Evolutionary conservation across 1,284 basidiomycete species (phyloP), one percentile per base, ranked within the genome.

Genomic region (Ganoderma meredithae): DNA sequence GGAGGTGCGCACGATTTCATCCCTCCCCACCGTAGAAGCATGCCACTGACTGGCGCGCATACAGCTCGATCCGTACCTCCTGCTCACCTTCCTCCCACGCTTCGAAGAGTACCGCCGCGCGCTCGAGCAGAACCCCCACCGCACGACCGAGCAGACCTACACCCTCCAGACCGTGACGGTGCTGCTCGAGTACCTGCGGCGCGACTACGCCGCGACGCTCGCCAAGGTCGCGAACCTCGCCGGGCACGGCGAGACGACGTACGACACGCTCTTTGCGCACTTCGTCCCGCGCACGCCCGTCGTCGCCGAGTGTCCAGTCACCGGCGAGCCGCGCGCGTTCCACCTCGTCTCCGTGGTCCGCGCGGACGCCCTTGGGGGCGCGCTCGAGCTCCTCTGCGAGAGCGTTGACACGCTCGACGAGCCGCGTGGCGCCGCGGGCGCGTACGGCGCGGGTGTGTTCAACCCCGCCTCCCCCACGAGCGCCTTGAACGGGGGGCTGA

Each of bases 181-280:
- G 2, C 81, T 89, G 27, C 76, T 86, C 59, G 78, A 81, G 49
- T 85, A 84, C 68, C 75, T 89, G 49, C 79, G 81, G 19, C 76
- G 77, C 19, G 85, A 88, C 70, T 88, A 86, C 76, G 79, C 78
- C 59, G 75, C 78, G 10, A 87, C 84, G 1, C 74, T 89, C 59
- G 74, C 79, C 4, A 82, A 79, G 22, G 80, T 89, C 69, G 76
- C 81, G 0, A 81, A 82, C 47, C 80, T 89, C 31, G 83, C 80
- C 12, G 73, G 82, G 3, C 85, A 87, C 67, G 81, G 80, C 12
- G 87, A 89, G 73, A 89, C 89, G 70, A 85, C 85, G 2, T 89
- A 81, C 72, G 83, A 85, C 25, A 80, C 86, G 39, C 79, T 90
- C 43, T 85, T 86, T 74, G 80, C 84, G 15, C 80, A 90, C 69